These are phyloP conservation scores for Curvularia sp. DNA, from an alignment of 2,329 filamentous ascomycete species.

Conservation along the genomic window DNA sequence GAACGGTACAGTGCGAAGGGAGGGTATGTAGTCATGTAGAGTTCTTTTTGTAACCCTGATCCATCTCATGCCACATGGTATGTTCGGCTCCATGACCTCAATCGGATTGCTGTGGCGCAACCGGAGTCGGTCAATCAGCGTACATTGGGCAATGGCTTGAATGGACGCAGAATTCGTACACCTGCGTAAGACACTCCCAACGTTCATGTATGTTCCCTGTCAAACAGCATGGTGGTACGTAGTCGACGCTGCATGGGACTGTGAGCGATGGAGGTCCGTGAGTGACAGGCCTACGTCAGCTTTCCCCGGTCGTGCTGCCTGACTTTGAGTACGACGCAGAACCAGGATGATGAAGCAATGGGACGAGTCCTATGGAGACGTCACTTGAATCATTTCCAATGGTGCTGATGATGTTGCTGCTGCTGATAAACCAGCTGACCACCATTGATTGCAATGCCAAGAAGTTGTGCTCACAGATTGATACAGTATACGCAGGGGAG, in stretches of 20 bases:
- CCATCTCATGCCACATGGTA: neutral
- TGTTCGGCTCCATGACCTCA: neutral
- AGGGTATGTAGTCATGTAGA: neutral
- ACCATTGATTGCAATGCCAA: neutral
- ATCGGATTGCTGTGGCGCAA: neutral
- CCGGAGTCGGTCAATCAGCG: neutral
- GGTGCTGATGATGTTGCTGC: neutral
- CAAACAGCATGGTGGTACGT: conserved; percentile 5
- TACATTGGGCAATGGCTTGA: neutral
- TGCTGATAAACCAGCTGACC: neutral
- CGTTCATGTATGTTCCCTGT: neutral
- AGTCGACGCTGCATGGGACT: conserved; percentile 9
- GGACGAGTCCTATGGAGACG: conserved; percentile 5
- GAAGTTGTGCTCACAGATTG: neutral
- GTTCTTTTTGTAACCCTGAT: neutral
- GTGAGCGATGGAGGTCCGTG: conserved; percentile 8
- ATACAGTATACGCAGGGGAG: neutral
- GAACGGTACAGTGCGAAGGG: neutral
- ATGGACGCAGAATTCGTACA: neutral
- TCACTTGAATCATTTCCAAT: neutral
- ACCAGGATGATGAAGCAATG: conserved; percentile 2
- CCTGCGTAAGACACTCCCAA: neutral
- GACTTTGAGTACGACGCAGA: conserved; percentile 9
- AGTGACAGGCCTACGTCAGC: conserved; percentile 17
- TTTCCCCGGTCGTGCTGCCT: conserved; percentile 19